These are phyloP conservation scores for Somion occarium DNA, from an alignment of 1,284 basidiomycete species.

Conservation along the genomic window DNA sequence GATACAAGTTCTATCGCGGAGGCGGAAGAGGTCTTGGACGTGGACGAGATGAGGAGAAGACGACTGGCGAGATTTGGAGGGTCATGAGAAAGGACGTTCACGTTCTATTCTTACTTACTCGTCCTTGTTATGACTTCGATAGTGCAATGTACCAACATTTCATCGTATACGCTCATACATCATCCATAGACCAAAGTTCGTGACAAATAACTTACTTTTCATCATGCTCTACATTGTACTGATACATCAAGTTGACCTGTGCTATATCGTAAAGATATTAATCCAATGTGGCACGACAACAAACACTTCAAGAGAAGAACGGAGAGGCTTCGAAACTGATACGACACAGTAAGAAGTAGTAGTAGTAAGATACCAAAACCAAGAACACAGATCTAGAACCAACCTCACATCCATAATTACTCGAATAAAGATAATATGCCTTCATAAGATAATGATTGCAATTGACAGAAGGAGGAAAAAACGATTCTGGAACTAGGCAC, in stretches of 20 bases:
- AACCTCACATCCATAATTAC: neutral
- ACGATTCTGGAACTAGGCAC: too few relatives aligned
- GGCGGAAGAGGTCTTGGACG: conserved; percentile 36
- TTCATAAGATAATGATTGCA: neutral
- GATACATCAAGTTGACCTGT: too few relatives aligned
- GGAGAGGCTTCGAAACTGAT: too few relatives aligned
- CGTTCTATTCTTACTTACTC: neutral
- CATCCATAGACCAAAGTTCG: neutral
- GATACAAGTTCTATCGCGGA: conserved; percentile 19
- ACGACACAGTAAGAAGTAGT: too few relatives aligned
- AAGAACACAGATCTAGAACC: neutral
- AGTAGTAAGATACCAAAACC: too few relatives aligned
- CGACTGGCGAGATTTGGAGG: conserved; percentile 75
- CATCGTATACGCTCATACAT: neutral
- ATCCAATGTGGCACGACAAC: neutral
- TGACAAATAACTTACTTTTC: too few relatives aligned
- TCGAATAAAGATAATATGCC: too few relatives aligned
- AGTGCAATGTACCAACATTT: neutral
- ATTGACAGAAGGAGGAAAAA: too few relatives aligned
- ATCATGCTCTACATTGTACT: neutral
- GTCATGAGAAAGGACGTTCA: conserved; percentile 14
- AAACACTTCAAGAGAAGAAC: too few relatives aligned
- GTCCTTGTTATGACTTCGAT: neutral
- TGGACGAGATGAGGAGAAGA: conserved; percentile 76
- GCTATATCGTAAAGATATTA: neutral